Conservation (phyloP, 208 protist genomes). For the Phytomonas francai region DNA sequence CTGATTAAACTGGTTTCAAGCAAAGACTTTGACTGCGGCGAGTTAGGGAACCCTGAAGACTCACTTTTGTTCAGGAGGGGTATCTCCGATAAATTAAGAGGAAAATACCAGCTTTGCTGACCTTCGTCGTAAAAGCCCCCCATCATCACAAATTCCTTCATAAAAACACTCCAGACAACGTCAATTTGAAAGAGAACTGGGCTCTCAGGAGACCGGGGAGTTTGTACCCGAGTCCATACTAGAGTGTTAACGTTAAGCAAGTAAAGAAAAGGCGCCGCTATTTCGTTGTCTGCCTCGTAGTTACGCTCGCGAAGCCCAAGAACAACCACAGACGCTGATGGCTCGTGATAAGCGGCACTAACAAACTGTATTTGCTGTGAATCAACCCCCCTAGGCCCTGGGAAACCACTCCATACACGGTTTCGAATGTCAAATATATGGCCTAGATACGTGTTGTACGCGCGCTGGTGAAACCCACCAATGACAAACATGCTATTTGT, state of each 20-base stretch:
- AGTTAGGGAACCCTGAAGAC: too few species aligned
- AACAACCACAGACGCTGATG: conserved; percentile 42
- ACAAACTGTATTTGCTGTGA: conserved; percentile 74
- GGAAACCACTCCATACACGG: conserved; percentile 69
- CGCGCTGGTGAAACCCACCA: conserved; percentile 79
- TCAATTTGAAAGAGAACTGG: conserved; percentile 76
- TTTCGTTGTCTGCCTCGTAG: conserved; percentile 7
- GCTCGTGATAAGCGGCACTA: conserved; percentile 31
- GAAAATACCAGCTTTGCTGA: conserved; percentile 67
- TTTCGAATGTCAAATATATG: conserved; percentile 79
- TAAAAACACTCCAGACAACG: conserved; percentile 53
- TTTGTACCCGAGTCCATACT: conserved; percentile 61
- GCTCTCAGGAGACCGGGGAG: conserved; percentile 47
- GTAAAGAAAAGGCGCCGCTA: conserved; percentile 42
- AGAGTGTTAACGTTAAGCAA: conserved; percentile 63
- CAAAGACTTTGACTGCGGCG: conserved; percentile 2
- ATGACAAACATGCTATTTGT: conserved; percentile 64
- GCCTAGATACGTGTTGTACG: conserved; percentile 76
- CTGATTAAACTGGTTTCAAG: background rate
- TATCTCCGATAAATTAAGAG: conserved; percentile 28
- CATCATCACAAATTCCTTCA: conserved; percentile 47
- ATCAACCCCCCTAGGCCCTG: conserved; percentile 47
- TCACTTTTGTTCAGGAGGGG: conserved; percentile 9
- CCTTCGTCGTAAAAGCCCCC: conserved; percentile 60
- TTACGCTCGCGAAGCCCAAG: conserved; percentile 43